These are phyloP conservation scores for Gonium pectorale DNA, from an alignment of 139 green algal genomes.

Conservation along the genomic window DNA sequence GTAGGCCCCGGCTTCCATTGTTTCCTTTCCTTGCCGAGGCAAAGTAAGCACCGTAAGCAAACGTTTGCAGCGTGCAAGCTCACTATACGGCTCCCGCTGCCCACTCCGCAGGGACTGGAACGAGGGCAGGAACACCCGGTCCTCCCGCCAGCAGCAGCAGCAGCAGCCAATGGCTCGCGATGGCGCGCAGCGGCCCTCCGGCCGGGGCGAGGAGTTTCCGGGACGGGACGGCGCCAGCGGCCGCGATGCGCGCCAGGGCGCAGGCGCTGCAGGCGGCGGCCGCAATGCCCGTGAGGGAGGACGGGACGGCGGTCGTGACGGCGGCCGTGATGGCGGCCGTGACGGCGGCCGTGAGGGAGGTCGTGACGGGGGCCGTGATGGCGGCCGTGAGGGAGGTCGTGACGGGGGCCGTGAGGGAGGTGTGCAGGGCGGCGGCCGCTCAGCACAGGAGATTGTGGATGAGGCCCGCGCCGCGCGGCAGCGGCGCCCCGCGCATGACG, in stretches of 20 bases:
- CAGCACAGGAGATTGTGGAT: conserved; percentile 40
- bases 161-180: not conserved
- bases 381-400: not conserved
- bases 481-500: not conserved
- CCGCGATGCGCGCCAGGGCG: not conserved
- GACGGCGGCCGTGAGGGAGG: not conserved
- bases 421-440: not conserved
- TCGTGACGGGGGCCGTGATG: not conserved
- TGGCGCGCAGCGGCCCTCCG: not conserved
- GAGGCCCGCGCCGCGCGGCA: conserved; percentile 9
- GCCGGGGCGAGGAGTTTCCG: not conserved
- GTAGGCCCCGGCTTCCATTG: not conserved
- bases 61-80: too few species aligned
- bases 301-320: not conserved
- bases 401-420: not conserved
- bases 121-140: not conserved
- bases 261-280: not conserved
- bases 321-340: not conserved
- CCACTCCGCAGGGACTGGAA: not conserved
- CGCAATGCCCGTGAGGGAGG: not conserved
- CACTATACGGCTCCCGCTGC: too few species aligned
- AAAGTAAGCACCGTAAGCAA: too few species aligned
- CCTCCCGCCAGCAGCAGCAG: not conserved
- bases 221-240: not conserved
- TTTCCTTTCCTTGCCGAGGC: not conserved